Evolutionary conservation across 2,329 filamentous ascomycete genomes (phyloP).

Genomic region (Hypoxylon sp.): DNA sequence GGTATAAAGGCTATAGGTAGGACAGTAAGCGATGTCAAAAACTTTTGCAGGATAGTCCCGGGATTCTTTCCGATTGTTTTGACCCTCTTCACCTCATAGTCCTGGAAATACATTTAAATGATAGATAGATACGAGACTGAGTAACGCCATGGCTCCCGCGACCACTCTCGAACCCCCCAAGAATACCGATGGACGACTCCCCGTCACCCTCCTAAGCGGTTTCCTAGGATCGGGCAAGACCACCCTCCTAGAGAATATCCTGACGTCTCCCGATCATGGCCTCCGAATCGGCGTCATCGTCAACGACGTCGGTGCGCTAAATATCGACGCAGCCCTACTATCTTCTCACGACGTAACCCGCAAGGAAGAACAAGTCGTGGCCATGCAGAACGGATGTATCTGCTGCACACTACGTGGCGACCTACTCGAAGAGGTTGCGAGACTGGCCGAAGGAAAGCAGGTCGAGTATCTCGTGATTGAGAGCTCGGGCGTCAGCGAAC

Average conservation of each 20-base stretch:
- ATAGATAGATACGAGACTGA: too few species aligned
- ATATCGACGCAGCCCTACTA: conserved; percentile 73
- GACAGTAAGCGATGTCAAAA: background rate
- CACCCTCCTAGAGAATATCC: conserved; percentile 75
- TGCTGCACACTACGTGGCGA: conserved; percentile 81
- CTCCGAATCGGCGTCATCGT: conserved; percentile 78
- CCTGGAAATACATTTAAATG: background rate
- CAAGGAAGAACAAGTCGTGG: conserved; percentile 72
- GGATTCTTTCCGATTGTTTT: background rate
- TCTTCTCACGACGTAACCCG: conserved; percentile 65
- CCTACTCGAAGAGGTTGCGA: conserved; percentile 75
- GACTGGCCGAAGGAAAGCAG: conserved; percentile 68
- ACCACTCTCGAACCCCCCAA: conserved; percentile 9
- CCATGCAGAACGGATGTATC: conserved; percentile 79
- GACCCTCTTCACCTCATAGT: background rate
- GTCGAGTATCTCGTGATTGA: conserved; percentile 81
- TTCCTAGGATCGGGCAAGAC: conserved; percentile 78
- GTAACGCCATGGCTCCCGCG: conserved; percentile 34
- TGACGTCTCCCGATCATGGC: conserved; percentile 72
- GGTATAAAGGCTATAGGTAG: background rate
- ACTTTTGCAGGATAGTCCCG: background rate
- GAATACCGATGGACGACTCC: conserved; percentile 53
- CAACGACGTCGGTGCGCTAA: conserved; percentile 76
- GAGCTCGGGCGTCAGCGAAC: conserved; percentile 78
- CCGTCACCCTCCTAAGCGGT: conserved; percentile 70